Evolutionary conservation across 345 rosid genomes (phyloP), one percentile per base, ranked within the genome.

Genomic region (Kandelia obovata): DNA sequence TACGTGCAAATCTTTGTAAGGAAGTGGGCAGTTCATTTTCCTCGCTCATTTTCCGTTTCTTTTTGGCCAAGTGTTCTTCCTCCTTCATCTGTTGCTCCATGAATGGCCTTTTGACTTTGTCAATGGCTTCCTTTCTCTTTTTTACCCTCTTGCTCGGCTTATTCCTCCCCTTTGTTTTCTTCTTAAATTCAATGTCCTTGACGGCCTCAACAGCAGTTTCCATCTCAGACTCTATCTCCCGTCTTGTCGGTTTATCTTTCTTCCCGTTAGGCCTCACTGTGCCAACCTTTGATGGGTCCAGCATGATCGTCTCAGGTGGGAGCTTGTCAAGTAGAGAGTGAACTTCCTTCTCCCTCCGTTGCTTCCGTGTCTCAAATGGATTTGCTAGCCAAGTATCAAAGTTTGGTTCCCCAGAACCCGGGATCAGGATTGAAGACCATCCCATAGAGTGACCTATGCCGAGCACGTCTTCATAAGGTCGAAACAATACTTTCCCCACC

Each of bases 381-480:
- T 92, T 95, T 61, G 96, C 99, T 53, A 95, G 88, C 95, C 93
- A 92, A 8, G 95, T 80, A 75, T 95, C 97, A 1, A 92, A 92
- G 81, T 95, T 95, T 4, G 99, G 93, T 71, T 95, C 97, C 58
- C 99, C 97, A 16, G 99, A 85, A 55, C 97, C 96, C 0, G 99
- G 99, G 56, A 90, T 76, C 1, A 91, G 88, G 72, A 92, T 86
- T 53, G 96, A 87, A 31, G 96, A 91, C 96, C 96, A 95, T 15
- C 99, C 99, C 87, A 80, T 87, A 13, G 99, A 92, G 75, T 95
- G 97, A 43, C 96, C 96, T 53, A 95, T 85, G 66, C 87, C 85
- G 20, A 92, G 74, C 58, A 86, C 92, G 69, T 95, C 97, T 74
- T 95, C 99, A 15, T 95, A 92, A 11, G 97, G 96, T 58, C 96